These are phyloP conservation scores for Ceratocystis eucalypticola DNA, from an alignment of 2,329 filamentous ascomycete genomes.

Conservation along the genomic window DNA sequence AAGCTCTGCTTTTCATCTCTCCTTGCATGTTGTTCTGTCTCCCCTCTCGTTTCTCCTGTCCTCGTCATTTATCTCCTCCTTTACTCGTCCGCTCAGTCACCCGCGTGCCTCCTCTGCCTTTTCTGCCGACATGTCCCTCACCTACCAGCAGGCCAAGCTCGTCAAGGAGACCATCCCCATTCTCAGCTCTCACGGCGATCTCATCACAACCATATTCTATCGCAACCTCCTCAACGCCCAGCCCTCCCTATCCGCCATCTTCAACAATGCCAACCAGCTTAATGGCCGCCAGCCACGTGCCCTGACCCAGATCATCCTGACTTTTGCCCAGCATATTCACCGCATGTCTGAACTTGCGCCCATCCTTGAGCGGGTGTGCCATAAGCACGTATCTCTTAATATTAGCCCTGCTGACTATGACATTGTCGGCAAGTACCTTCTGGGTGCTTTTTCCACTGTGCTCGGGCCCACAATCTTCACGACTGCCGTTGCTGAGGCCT, in stretches of 20 bases:
- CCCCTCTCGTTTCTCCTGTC: neutral
- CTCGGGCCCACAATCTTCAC: slow-evolving; percentile 52
- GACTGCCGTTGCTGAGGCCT: slow-evolving; percentile 52
- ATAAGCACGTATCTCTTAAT: slow-evolving; percentile 63
- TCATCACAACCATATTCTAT: slow-evolving; percentile 64
- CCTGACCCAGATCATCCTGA: slow-evolving; percentile 54
- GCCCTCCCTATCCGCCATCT: slow-evolving; percentile 54
- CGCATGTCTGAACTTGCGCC: slow-evolving; percentile 46
- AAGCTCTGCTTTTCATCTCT: neutral
- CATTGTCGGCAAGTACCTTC: slow-evolving; percentile 54
- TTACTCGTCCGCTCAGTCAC: slow-evolving; percentile 9
- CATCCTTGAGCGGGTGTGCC: slow-evolving; percentile 53
- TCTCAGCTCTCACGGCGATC: slow-evolving; percentile 51
- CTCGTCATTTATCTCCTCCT: neutral
- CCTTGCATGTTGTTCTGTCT: neutral
- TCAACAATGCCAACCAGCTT: slow-evolving; percentile 56
- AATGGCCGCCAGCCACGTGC: slow-evolving; percentile 57
- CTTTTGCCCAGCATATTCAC: slow-evolving; percentile 61
- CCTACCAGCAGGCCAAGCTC: slow-evolving; percentile 50
- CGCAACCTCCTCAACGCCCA: slow-evolving; percentile 49
- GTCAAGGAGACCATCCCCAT: slow-evolving; percentile 68
- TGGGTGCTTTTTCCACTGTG: slow-evolving; percentile 53
- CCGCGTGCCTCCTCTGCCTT: slow-evolving; percentile 15
- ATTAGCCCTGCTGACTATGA: slow-evolving; percentile 56
- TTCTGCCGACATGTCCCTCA: slow-evolving; percentile 36